These are phyloP conservation scores for Rhynchosporium graminicola DNA, from an alignment of 2,329 filamentous ascomycete species.

Conservation along the genomic window DNA sequence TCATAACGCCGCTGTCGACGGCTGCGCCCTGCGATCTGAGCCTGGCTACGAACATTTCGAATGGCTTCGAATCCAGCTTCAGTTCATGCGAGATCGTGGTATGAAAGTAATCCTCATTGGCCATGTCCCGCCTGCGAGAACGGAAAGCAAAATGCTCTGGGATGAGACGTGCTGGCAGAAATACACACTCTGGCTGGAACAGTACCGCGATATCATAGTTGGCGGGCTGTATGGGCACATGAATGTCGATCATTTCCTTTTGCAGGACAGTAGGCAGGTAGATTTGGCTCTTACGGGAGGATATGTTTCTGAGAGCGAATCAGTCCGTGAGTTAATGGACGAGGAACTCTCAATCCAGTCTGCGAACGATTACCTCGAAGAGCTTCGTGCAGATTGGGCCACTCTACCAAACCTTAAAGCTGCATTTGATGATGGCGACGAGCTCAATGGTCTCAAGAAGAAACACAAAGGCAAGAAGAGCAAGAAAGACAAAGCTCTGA, in stretches of 20 bases:
- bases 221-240: conserved; percentile 87
- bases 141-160: conserved; percentile 83
- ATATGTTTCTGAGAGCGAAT: conserved; percentile 31
- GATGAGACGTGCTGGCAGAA: conserved; percentile 99
- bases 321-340: conserved; percentile 45
- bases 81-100: conserved; percentile 76
- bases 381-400: conserved; percentile 77
- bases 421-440: conserved; percentile 32
- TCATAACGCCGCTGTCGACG: conserved; percentile 90
- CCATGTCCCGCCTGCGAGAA: conserved; percentile 89
- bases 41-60: conserved; percentile 95
- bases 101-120: conserved; percentile 96
- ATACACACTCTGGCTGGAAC: conserved; percentile 85
- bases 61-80: conserved; percentile 88
- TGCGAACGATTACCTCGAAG: conserved; percentile 77
- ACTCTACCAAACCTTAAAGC: conserved; percentile 58
- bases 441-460: conserved; percentile 39
- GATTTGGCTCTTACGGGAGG: conserved; percentile 53
- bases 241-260: conserved; percentile 97
- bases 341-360: conserved; percentile 64
- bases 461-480: conserved; percentile 45
- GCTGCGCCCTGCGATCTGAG: conserved; percentile 75
- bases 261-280: conserved; percentile 82
- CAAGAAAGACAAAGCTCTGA: conserved; percentile 55
- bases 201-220: conserved; percentile 88